phyloP scores from a whole-genome alignment of 768 basidiomycete genomes.

The Pisolithus microcarpus region DNA sequence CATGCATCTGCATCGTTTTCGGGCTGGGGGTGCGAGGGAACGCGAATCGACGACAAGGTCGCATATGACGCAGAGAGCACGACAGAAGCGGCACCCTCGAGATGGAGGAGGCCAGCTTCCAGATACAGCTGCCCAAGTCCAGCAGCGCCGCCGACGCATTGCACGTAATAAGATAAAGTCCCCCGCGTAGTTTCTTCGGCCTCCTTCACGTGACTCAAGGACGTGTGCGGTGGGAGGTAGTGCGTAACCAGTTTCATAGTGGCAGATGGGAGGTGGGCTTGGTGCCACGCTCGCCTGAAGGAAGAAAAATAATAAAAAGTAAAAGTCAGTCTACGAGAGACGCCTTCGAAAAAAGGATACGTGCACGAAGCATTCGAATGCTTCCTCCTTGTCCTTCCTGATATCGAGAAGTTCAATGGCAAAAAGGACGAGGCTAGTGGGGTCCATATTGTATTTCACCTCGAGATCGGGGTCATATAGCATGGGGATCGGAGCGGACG shows the following conservation, averaged over 20 bases:
- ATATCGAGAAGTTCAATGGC: conserved; percentile 71
- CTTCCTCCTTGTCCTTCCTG: conserved; percentile 64
- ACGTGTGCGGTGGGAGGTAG: conserved; percentile 56
- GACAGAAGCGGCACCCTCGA: conserved; percentile 73
- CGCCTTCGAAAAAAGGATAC: conserved; percentile 22
- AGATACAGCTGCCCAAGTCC: conserved; percentile 71
- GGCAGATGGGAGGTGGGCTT: conserved; percentile 65
- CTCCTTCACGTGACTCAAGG: conserved; percentile 27
- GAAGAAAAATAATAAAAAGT: too few relatives aligned
- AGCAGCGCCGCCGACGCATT: conserved; percentile 54
- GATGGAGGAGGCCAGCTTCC: conserved; percentile 70
- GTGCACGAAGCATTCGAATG: conserved; percentile 76
- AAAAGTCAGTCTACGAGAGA: not conserved
- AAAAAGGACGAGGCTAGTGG: conserved; percentile 68
- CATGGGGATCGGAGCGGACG: conserved; percentile 43
- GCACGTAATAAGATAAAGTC: conserved; percentile 53
- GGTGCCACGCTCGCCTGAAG: conserved; percentile 73
- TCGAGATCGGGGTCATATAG: conserved; percentile 47
- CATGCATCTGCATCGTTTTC: conserved; percentile 63
- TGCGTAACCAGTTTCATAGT: conserved; percentile 72
- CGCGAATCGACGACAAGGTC: conserved; percentile 70
- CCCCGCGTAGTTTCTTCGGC: conserved; percentile 41
- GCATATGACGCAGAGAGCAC: conserved; percentile 69
- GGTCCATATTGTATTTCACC: conserved; percentile 76
- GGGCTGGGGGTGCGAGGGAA: conserved; percentile 45